Conservation (phyloP, 2,329 filamentous ascomycete genomes). For the Calonectria leucothoes region DNA sequence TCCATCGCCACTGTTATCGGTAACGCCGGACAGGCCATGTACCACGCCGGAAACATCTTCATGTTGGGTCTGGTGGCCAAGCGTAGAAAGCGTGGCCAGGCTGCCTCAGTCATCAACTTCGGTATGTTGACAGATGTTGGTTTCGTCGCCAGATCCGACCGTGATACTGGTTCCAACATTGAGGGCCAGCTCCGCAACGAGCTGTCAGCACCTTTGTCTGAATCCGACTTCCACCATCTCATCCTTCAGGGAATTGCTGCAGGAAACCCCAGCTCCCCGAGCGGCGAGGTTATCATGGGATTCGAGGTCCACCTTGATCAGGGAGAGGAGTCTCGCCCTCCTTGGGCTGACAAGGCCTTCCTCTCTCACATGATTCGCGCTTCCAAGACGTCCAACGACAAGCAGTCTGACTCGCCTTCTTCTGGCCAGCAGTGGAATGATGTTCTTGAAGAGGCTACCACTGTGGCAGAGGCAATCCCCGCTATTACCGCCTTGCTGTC, state of each 20-base stretch:
- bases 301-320: neutral
- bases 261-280: neutral
- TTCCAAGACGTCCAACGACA: neutral
- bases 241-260: neutral
- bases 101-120: neutral
- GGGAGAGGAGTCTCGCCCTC: neutral
- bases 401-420: neutral
- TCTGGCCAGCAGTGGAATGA: neutral
- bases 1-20: neutral
- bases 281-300: neutral
- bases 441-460: neutral
- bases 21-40: neutral
- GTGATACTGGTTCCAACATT: neutral
- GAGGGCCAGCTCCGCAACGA: neutral
- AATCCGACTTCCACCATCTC: neutral
- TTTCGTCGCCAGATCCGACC: neutral
- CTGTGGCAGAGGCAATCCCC: neutral
- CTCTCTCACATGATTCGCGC: neutral
- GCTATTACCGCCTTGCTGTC: neutral
- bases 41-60: neutral
- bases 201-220: neutral
- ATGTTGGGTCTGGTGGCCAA: neutral
- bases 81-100: neutral
- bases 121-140: neutral
- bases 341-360: neutral